phyloP scores from a whole-genome alignment of 1,284 basidiomycete species.

The Cutaneotrichosporon cavernicola region DNA sequence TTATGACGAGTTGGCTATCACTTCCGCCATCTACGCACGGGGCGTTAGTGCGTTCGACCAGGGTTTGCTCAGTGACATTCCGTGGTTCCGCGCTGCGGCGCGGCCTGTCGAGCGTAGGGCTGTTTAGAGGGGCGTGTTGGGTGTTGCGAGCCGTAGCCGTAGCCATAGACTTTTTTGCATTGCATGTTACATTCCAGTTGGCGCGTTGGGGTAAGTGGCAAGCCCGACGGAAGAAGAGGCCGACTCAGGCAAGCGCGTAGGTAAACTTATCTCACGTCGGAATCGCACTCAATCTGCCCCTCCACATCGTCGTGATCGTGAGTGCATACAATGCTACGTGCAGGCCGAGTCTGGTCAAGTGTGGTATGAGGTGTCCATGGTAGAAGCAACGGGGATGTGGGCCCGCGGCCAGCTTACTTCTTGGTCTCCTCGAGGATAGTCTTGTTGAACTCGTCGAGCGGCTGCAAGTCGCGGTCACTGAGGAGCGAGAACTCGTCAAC shows the following conservation, averaged over 20 bases:
- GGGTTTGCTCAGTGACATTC: constrained; percentile 56
- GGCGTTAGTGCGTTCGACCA: constrained; percentile 77
- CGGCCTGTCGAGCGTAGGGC: constrained; percentile 17
- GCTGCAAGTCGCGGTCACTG: constrained; percentile 93
- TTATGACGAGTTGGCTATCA: constrained; percentile 87
- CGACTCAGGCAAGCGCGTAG: too few relatives aligned
- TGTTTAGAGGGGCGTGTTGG: constrained; percentile 3
- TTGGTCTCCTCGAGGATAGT: constrained; percentile 76
- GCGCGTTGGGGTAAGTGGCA: too few relatives aligned
- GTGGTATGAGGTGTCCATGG: background rate
- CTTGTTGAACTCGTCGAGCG: constrained; percentile 93
- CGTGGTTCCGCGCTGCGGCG: constrained; percentile 42
- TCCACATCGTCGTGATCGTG: constrained; percentile 4
- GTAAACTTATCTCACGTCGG: too few relatives aligned
- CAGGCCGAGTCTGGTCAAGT: background rate
- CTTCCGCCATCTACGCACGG: constrained; percentile 79
- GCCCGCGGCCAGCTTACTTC: constrained; percentile 13
- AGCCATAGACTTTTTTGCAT: constrained; percentile 5
- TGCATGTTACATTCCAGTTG: background rate
- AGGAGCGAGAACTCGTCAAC: constrained; percentile 98
- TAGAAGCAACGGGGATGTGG: background rate
- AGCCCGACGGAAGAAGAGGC: too few relatives aligned
- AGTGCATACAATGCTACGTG: constrained; percentile 13
- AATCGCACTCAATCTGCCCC: background rate
- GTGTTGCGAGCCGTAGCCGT: too few relatives aligned